Base-by-base conservation (phyloP, 768 basidiomycete genomes). In the Rhodotorula toruloides region DNA sequence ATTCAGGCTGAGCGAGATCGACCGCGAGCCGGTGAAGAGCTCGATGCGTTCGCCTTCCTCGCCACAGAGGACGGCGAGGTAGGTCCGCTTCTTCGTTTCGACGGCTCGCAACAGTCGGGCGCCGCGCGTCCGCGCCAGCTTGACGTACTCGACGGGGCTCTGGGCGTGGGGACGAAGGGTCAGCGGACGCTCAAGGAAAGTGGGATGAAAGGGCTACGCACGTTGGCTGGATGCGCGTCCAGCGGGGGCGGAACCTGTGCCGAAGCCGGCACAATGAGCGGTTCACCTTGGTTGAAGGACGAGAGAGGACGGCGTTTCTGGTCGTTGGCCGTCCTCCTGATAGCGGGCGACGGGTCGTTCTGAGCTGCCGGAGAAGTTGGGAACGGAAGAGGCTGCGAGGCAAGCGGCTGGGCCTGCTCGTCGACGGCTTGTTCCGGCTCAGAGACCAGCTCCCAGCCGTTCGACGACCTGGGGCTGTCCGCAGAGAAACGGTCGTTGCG, bases 31-130 rank as follows among this genome's bases (percentile, higher is more conserved):
- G 46, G 91, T 91, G 77, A 93, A 94, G 17, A 94, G 80, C 74
- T 94, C 91, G 53, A 94, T 90, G 74, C 92, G 90, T 79, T 93
- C 91, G 22, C 90, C 91, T 70, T 85, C 87, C 40, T 93, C 91
- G 27, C 91, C 91, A 70, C 91, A 93, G 0, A 94, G 83, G 73
- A 93, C 92, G 14, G 91, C 91, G 31, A 94, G 83, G 80, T 93
- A 94, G 86, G 91, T 94, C 79, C 91, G 90, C 80, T 86, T 91
- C 62, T 83, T 83, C 9, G 91, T 94, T 78, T 94, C 91, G 4
- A 91, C 89, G 2, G 91, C 86, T 73, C 90, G 90, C 54, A 94
- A 83, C 75, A 89, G 79, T 25, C 91, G 74, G 14, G 91, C 85
- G 58, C 88, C 87, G 76, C 90, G 92, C 7, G 91, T 94, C 32